Base-by-base conservation (phyloP, 2,329 filamentous ascomycete species). In the Cordyceps fumosorosea region DNA sequence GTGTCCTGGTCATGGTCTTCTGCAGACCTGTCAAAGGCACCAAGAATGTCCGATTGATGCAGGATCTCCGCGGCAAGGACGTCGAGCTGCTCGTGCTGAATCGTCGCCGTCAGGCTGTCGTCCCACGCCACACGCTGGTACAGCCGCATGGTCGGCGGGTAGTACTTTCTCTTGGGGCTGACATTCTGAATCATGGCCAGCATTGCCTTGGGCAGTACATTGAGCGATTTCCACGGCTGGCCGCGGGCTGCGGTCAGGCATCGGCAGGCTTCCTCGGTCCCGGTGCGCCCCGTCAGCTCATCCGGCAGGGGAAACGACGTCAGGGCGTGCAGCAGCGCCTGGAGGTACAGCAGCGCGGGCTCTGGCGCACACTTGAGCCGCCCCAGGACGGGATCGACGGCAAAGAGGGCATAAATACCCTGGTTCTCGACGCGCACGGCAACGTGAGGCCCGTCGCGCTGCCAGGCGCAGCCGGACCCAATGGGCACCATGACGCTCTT, bases 291-390 rank as follows among this genome's bases (percentile, higher is more conserved):
- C 0, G 85, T 89, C 0, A 89, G 74, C 0, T 75, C 71, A 67
- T 89, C 87, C 0, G 83, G 80, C 0, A 89, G 42, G 0, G 80
- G 66, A 37, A 80, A 83, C 0, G 86, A 86, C 0, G 87, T 89
- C 5, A 79, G 71, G 0, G 86, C 87, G 67, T 90, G 87, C 1
- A 85, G 69, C 4, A 79, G 70, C 0, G 84, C 85, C 66, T 86
- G 88, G 1, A 74, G 74, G 61, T 85, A 86, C 0, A 85, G 71
- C 0, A 86, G 70, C 0, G 69, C 69, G 0, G 83, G 82, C 52
- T 89, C 86, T 0, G 82, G 73, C 0, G 85, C 76, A 44, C 84
- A 87, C 3, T 81, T 77, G 0, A 90, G 69, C 0, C 83, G 77
- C 0, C 82, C 80, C 2, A 90, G 74, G 0, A 82, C 68, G 1